Percentiles rank a stretch among this genome's conserved stretches.
Conservation (phyloP, 805 yeast species). For the Barnettozyma siamensis region DNA sequence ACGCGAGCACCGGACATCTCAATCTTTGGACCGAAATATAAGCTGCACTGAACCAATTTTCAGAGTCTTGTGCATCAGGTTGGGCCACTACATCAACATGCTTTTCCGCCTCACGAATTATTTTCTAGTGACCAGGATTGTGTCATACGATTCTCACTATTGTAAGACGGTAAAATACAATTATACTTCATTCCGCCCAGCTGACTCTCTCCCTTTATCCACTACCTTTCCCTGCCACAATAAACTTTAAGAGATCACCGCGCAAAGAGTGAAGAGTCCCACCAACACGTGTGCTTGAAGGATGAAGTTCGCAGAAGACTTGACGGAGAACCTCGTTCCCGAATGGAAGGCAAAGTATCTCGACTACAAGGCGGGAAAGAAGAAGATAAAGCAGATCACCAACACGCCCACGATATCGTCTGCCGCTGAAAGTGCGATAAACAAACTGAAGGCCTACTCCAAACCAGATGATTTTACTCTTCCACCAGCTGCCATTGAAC, state of each 20-base stretch:
- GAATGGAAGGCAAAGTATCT: conserved; percentile 85
- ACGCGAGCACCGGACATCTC: conserved; percentile 41
- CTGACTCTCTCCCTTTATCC: too few species aligned
- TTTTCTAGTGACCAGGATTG: too few species aligned
- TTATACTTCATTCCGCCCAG: too few species aligned
- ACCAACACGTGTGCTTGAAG: neutral
- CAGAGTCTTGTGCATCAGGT: neutral
- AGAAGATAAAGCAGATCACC: conserved; percentile 24
- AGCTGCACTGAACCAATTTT: too few species aligned
- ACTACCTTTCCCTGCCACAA: too few species aligned
- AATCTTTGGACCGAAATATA: too few species aligned
- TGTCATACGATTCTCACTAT: too few species aligned
- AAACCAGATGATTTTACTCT: conserved; percentile 7
- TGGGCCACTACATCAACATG: conserved; percentile 2
- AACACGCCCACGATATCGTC: conserved; percentile 13
- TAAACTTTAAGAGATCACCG: too few species aligned
- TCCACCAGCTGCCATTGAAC: conserved; percentile 23
- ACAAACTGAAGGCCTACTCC: neutral
- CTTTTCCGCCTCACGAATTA: neutral
- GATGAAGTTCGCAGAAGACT: conserved; percentile 14
- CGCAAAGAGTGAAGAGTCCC: too few species aligned
- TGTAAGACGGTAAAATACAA: too few species aligned
- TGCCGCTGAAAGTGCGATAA: neutral
- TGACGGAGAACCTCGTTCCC: conserved; percentile 43
- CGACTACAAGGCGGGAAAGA: conserved; percentile 48